Evolutionary conservation across 352 stramenopile genomes (phyloP).

Genomic region (Globisporangium spiculum): DNA sequence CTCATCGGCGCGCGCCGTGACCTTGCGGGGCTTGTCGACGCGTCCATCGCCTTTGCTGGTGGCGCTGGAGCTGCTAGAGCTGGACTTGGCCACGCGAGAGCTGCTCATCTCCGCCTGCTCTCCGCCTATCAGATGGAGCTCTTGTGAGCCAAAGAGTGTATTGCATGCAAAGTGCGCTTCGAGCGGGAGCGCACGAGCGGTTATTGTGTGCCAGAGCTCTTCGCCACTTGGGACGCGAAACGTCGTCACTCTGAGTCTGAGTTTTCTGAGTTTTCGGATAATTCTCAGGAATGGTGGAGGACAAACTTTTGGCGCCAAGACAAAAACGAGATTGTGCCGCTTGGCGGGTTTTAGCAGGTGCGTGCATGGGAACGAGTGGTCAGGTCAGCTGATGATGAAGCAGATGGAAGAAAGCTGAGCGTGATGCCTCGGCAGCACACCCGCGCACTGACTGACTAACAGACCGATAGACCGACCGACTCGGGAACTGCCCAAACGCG

Average conservation of each 20-base stretch:
- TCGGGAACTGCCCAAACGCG: background rate
- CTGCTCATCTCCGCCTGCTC: constrained; percentile 16
- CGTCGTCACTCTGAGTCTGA: constrained; percentile 1
- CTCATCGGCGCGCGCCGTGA: constrained; percentile 63
- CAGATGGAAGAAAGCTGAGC: background rate
- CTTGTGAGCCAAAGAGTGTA: background rate
- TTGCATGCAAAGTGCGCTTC: background rate
- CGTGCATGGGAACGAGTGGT: background rate
- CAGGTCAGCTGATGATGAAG: background rate
- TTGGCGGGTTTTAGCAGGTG: background rate
- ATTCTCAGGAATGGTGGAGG: background rate
- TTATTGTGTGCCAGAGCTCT: constrained; percentile 1
- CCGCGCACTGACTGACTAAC: too few species aligned
- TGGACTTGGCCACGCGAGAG: constrained; percentile 1
- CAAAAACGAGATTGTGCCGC: background rate
- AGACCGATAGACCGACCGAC: background rate
- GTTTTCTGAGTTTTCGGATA: too few species aligned
- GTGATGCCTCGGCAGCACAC: too few species aligned
- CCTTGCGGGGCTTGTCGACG: constrained; percentile 43
- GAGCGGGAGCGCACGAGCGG: background rate
- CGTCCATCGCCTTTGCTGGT: constrained; percentile 19
- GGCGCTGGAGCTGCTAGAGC: background rate
- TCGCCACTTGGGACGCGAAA: constrained; percentile 3
- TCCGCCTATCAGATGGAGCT: background rate
- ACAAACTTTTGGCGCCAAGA: background rate